Conservation (phyloP, 148 eudicot species). For the Amaranthus palmeri region DNA sequence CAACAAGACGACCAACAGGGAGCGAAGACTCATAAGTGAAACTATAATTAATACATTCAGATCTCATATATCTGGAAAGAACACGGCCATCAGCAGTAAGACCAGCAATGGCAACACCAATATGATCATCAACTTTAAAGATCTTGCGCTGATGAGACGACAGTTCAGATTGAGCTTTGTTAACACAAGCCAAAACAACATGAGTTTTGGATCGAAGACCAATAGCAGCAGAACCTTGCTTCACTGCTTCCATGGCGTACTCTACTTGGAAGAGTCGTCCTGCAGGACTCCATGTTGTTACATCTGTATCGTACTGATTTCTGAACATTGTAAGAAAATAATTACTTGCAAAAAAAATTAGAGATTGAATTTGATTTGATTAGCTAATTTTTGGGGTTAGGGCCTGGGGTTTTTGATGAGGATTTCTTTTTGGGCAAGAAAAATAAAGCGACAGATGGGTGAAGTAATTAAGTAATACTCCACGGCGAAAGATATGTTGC, state of each 20-base stretch:
- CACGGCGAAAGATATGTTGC: too few species aligned
- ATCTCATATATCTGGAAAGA: constrained; percentile 76
- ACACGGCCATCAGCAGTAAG: constrained; percentile 96
- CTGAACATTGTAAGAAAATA: constrained; percentile 52
- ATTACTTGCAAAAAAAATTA: too few species aligned
- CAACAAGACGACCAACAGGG: constrained; percentile 90
- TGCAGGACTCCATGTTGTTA: constrained; percentile 94
- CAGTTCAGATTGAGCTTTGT: constrained; percentile 86
- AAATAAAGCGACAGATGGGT: too few species aligned
- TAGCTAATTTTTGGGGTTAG: too few species aligned
- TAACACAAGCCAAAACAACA: constrained; percentile 68
- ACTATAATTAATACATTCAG: constrained; percentile 68
- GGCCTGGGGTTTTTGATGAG: too few species aligned
- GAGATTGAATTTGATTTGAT: too few species aligned
- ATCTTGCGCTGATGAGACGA: constrained; percentile 97
- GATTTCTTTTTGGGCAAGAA: too few species aligned
- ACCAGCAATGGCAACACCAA: constrained; percentile 94
- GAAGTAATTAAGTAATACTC: too few species aligned
- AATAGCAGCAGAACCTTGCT: constrained; percentile 93
- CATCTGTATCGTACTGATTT: constrained; percentile 98
- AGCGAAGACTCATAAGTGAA: constrained; percentile 73
- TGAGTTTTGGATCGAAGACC: constrained; percentile 91
- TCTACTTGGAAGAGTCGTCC: constrained; percentile 91
- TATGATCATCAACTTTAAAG: constrained; percentile 88
- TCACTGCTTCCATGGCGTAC: constrained; percentile 99